Base-by-base conservation (phyloP, 176 grass and related monocot species). In the Musa itinerans region DNA sequence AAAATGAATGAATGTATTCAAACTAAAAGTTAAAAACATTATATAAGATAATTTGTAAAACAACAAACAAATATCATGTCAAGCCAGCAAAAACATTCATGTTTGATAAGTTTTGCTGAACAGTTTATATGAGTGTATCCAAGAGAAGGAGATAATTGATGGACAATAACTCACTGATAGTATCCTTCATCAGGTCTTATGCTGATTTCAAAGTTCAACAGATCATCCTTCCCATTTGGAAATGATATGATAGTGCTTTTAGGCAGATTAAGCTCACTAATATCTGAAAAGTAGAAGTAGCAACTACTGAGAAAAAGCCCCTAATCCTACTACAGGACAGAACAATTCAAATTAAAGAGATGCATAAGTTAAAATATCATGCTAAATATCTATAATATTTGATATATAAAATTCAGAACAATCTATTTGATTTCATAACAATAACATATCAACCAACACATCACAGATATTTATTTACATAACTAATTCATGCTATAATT, bases 191-290 rank as follows among this genome's bases (percentile, higher is more conserved):
- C 91, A 81, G 91, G 91, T 68, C 78, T 78, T 22, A 90, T 83
- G 53, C 76, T 84, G 73, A 90, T 87, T 76, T 93, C 91, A 79
- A 93, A 93, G 64, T 90, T 93, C 91, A 93, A 90, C 29, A 93
- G 70, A 62, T 93, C 91, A 88, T 93, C 85, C 72, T 93, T 93
- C 19, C 91, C 91, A 79, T 93, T 93, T 11, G 91, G 91, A 79
- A 93, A 93, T 65, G 81, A 85, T 82, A 93, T 93, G 13, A 83
- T 68, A 59, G 87, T 88, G 55, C 78, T 93, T 75, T 90, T 93
- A 2, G 91, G 87, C 76, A 93, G 74, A 68, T 93, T 93, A 54
- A 93, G 85, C 75, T 93, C 91, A 80, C 87, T 90, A 74, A 93
- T 89, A 88, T 93, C 91, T 93, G 80, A 74, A 81, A 80, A 53